These are phyloP conservation scores for Heimioporus punctisporus DNA, from an alignment of 1,284 basidiomycete species.

Conservation along the genomic window DNA sequence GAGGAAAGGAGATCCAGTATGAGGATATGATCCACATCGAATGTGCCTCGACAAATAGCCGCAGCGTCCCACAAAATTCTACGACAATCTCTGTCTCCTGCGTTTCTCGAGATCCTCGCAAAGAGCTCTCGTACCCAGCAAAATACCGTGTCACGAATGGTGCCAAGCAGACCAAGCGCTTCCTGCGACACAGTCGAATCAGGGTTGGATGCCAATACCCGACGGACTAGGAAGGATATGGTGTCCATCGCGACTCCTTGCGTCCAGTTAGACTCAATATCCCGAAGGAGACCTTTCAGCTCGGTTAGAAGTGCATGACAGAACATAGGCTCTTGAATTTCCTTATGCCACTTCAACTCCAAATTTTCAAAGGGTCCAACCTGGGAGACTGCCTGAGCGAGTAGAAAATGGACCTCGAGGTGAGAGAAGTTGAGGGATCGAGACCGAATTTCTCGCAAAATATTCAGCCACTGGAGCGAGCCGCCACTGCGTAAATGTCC, in stretches of 20 bases:
- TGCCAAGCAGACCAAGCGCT: constrained; percentile 27
- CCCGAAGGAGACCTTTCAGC: not conserved
- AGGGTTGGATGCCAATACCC: constrained; percentile 1
- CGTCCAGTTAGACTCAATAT: constrained; percentile 40
- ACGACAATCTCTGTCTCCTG: constrained; percentile 27
- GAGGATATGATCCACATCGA: constrained; percentile 32
- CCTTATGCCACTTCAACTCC: not conserved
- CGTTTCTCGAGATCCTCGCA: constrained; percentile 17
- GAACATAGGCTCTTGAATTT: not conserved
- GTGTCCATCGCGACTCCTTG: constrained; percentile 10
- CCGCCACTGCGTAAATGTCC: not conserved
- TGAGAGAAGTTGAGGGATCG: not conserved
- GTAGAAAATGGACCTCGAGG: not conserved
- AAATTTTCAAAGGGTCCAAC: not conserved
- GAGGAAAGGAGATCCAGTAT: constrained; percentile 19
- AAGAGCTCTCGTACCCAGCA: constrained; percentile 38
- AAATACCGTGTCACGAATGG: constrained; percentile 33
- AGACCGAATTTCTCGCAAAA: not conserved
- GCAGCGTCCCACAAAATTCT: constrained; percentile 36
- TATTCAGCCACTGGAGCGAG: not conserved
- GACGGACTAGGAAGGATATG: constrained; percentile 10
- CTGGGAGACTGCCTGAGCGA: not conserved
- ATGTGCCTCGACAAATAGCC: constrained; percentile 44
- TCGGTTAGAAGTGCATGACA: not conserved
- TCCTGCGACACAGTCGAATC: not conserved